phyloP scores from a whole-genome alignment of 371 early-diverging fungal species.

The Capillidium heterosporum region DNA sequence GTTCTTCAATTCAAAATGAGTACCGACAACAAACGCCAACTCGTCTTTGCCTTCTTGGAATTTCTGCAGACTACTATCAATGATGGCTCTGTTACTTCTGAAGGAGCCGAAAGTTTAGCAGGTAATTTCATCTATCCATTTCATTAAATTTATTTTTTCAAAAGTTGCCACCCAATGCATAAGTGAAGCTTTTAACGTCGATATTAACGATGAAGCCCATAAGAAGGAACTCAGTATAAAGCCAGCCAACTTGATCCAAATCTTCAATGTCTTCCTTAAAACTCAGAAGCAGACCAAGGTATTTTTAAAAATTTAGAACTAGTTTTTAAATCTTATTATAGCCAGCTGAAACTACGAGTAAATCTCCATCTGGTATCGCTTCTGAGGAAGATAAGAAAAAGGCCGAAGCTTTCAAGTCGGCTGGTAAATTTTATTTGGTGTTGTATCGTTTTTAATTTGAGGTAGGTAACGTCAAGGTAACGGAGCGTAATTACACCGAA shows the following conservation, averaged over 20 bases:
- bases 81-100: conserved; percentile 54
- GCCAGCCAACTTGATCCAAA: conserved; percentile 54
- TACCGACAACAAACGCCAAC: conserved; percentile 38
- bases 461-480: conserved; percentile 60
- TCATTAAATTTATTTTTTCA: too few species aligned
- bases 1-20: too few species aligned
- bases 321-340: conserved; percentile 5
- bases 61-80: conserved; percentile 63
- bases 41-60: conserved; percentile 78
- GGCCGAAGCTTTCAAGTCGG: conserved; percentile 72
- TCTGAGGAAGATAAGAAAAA: conserved; percentile 44
- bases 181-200: conserved; percentile 80
- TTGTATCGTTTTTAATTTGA: neutral
- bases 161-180: conserved; percentile 85
- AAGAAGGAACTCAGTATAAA: conserved; percentile 53
- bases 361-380: neutral
- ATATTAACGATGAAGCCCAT: conserved; percentile 45
- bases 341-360: neutral
- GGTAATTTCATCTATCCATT: conserved; percentile 36
- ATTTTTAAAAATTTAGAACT: neutral
- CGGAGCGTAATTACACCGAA: conserved; percentile 58
- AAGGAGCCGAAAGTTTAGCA: conserved; percentile 80
- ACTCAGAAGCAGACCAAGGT: conserved; percentile 42
- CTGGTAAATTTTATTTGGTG: conserved; percentile 17
- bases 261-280: conserved; percentile 80